Percentiles rank a stretch among this genome's conserved stretches.
phyloP scores from a whole-genome alignment of 2,329 filamentous ascomycete species.

The Aquanectria penicillioides region DNA sequence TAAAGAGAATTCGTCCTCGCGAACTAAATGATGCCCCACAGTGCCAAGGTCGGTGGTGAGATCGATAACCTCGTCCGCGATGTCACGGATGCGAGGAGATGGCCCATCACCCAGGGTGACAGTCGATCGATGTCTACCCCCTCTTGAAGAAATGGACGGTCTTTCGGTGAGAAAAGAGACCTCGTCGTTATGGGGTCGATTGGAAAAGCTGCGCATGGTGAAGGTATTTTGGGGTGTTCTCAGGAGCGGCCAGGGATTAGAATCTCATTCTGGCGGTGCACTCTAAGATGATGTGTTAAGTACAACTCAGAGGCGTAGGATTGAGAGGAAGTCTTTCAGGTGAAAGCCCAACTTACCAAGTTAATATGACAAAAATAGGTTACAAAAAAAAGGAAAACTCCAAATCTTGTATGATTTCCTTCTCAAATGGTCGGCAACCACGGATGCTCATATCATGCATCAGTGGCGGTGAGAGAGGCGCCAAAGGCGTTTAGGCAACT shows the following conservation, averaged over 20 bases:
- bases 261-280: not conserved
- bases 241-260: too few relatives aligned
- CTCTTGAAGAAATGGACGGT: not conserved
- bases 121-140: constrained; percentile 29
- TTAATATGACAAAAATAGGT: not conserved
- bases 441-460: too few relatives aligned
- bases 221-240: not conserved
- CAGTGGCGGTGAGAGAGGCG: too few relatives aligned
- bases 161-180: constrained; percentile 31
- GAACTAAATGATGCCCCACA: constrained; percentile 22
- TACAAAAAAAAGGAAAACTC: not conserved
- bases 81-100: not conserved
- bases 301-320: not conserved
- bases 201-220: not conserved
- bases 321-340: not conserved
- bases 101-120: constrained; percentile 35
- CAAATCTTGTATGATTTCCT: not conserved
- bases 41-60: constrained; percentile 42
- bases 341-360: not conserved
- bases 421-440: too few relatives aligned
- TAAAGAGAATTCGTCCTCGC: constrained; percentile 36
- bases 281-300: not conserved
- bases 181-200: constrained; percentile 21
- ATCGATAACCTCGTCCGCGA: constrained; percentile 45
- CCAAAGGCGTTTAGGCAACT: not conserved